A percentile compares a stretch with the other conserved stretches of the same genome.
Conservation (phyloP, 2,329 filamentous ascomycete species). For the Sporothrix dimorphospora region DNA sequence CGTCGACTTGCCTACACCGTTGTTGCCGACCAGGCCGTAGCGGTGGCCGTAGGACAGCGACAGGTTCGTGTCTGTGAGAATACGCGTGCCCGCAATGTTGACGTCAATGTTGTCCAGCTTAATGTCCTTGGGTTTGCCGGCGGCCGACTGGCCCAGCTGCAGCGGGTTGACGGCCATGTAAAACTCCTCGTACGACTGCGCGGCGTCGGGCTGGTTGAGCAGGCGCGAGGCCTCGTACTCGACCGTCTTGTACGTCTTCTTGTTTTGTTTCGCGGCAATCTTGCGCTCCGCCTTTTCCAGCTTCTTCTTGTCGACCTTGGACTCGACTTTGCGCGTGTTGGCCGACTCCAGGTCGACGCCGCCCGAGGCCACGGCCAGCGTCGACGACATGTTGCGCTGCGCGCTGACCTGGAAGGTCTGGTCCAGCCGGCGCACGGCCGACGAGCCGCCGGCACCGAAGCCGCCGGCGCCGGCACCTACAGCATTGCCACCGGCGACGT, state of each 20-base stretch:
- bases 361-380: constrained; percentile 80
- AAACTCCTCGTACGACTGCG: constrained; percentile 97
- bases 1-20: constrained; percentile 99
- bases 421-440: constrained; percentile 78
- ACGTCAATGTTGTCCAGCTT: constrained; percentile 97
- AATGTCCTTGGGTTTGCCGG: constrained; percentile 96
- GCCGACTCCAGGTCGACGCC: constrained; percentile 92
- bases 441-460: constrained; percentile 66
- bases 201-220: constrained; percentile 77
- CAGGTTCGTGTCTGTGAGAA: constrained; percentile 86
- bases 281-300: constrained; percentile 98
- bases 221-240: constrained; percentile 95
- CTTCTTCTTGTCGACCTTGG: constrained; percentile 97
- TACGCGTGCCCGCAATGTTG: constrained; percentile 84
- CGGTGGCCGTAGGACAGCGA: constrained; percentile 90
- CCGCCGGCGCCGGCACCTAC: too few relatives aligned
- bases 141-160: constrained; percentile 72
- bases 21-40: constrained; percentile 97
- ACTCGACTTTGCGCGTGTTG: constrained; percentile 91
- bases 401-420: constrained; percentile 94
- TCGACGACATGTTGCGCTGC: constrained; percentile 94
- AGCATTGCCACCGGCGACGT: constrained; percentile 37
- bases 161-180: constrained; percentile 99
- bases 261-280: constrained; percentile 96
- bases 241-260: constrained; percentile 97